A percentile compares a stretch with the other conserved stretches of the same genome.
Conservation (phyloP, 108 stramenopile species). For the Cylindrotheca closterium region DNA sequence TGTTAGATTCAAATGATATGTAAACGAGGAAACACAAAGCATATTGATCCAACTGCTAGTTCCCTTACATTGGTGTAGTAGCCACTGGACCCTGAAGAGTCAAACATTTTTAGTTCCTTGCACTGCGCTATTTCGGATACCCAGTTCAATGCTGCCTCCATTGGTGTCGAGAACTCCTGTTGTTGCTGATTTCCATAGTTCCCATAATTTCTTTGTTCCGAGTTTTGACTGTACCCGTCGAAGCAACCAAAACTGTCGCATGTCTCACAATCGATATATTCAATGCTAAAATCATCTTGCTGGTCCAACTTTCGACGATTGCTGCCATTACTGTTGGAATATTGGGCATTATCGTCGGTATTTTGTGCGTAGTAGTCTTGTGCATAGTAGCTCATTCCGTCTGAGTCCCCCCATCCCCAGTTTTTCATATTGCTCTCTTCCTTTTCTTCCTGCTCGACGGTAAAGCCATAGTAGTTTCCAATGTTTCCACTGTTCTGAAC, state of each 20-base stretch:
- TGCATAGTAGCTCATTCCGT: no score
- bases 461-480: slow-evolving; percentile 7
- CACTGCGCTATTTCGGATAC: slow-evolving; percentile 39
- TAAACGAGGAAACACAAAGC: no score
- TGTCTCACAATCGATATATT: slow-evolving; percentile 51
- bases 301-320: not conserved
- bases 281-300: slow-evolving; percentile 4
- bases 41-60: no score
- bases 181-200: not conserved
- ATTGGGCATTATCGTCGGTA: not conserved
- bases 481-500: slow-evolving; percentile 16
- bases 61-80: not conserved
- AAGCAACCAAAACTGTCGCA: slow-evolving; percentile 53
- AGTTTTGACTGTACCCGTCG: slow-evolving; percentile 18
- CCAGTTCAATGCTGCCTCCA: slow-evolving; percentile 46
- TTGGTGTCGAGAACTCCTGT: not conserved
- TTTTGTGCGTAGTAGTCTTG: no score
- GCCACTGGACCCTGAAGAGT: not conserved
- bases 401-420: slow-evolving; percentile 18
- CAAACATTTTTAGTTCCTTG: slow-evolving; percentile 14
- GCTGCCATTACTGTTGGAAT: no score
- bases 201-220: not conserved
- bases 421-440: slow-evolving; percentile 10
- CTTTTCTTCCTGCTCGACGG: not conserved
- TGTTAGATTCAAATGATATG: no score